Evolutionary conservation across 169 alveolate genomes (phyloP).

Genomic region (Cryptosporidium tyzzeri): DNA sequence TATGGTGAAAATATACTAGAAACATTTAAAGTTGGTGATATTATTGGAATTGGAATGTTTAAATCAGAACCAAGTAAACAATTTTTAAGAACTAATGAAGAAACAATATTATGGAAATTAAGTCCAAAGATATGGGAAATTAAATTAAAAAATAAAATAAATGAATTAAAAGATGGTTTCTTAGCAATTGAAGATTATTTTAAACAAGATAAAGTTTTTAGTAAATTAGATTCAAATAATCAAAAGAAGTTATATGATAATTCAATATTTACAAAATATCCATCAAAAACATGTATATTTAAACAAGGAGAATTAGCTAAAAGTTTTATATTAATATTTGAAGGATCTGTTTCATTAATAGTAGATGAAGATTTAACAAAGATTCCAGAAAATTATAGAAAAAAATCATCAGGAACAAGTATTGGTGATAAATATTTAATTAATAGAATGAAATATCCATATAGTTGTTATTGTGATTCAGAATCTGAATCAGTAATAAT

Average conservation of each 20-base stretch:
- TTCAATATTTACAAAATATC: slow-evolving; percentile 45
- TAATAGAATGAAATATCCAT: slow-evolving; percentile 40
- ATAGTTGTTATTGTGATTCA: slow-evolving; percentile 56
- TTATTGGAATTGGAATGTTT: slow-evolving; percentile 39
- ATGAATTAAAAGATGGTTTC: slow-evolving; percentile 23
- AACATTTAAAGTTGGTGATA: slow-evolving; percentile 19
- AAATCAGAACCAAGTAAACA: slow-evolving; percentile 8
- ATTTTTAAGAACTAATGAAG: slow-evolving; percentile 29
- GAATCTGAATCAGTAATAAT: slow-evolving; percentile 27
- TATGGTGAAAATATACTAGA: slow-evolving; percentile 55
- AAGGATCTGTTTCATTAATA: slow-evolving; percentile 30
- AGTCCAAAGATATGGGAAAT: slow-evolving; percentile 42
- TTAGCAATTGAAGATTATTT: slow-evolving; percentile 28
- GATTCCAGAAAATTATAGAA: slow-evolving; percentile 29
- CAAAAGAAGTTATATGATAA: slow-evolving; percentile 28
- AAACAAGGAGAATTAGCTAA: slow-evolving; percentile 58
- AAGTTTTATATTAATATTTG: slow-evolving; percentile 52
- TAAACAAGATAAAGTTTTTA: slow-evolving; percentile 22
- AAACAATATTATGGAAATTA: slow-evolving; percentile 53
- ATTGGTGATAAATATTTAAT: slow-evolving; percentile 58
- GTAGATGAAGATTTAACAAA: slow-evolving; percentile 44
- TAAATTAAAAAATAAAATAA: slow-evolving; percentile 6
- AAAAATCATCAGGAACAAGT: slow-evolving; percentile 34
- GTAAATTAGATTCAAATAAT: not conserved
- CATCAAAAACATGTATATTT: slow-evolving; percentile 63